phyloP scores from a whole-genome alignment of 805 yeast genomes.

The Kodamaea sagamina region DNA sequence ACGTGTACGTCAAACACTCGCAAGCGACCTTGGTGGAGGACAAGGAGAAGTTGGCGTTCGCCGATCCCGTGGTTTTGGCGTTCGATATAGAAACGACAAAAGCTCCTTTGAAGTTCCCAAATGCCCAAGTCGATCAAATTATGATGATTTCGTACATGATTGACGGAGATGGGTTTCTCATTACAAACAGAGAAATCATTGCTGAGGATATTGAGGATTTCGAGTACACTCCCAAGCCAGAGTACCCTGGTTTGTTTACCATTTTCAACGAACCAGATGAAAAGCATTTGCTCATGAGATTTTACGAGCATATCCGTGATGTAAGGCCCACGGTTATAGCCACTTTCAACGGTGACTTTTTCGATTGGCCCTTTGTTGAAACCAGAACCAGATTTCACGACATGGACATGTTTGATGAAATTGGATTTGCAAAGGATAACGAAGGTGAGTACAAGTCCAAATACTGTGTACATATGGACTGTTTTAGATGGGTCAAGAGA shows the following conservation, averaged over 20 bases:
- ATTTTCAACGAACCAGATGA: slow-evolving; percentile 91
- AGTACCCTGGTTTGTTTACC: slow-evolving; percentile 85
- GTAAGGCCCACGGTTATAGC: slow-evolving; percentile 94
- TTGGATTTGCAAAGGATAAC: slow-evolving; percentile 86
- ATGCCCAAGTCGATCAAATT: slow-evolving; percentile 81
- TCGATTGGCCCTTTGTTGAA: slow-evolving; percentile 99
- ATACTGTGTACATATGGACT: slow-evolving; percentile 95
- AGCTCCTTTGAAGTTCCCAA: slow-evolving; percentile 95
- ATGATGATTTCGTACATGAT: slow-evolving; percentile 99
- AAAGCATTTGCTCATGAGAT: slow-evolving; percentile 66
- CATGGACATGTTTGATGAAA: slow-evolving; percentile 84
- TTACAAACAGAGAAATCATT: slow-evolving; percentile 92
- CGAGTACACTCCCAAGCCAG: slow-evolving; percentile 97
- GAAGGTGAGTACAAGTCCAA: slow-evolving; percentile 93
- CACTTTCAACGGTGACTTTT: slow-evolving; percentile 96
- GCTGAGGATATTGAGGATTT: slow-evolving; percentile 95
- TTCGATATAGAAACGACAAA: slow-evolving; percentile 98
- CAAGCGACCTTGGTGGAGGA: slow-evolving; percentile 57
- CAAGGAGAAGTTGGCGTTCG: slow-evolving; percentile 81
- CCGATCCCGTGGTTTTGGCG: slow-evolving; percentile 95
- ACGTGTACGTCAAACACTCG: slow-evolving; percentile 65
- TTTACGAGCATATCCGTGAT: slow-evolving; percentile 89
- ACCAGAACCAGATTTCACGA: slow-evolving; percentile 83
- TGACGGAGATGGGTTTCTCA: slow-evolving; percentile 93
- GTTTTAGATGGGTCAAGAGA: slow-evolving; percentile 96